Evolutionary conservation across 495 filamentous ascomycete genomes (phyloP).

Genomic region (Neurospora terricola): DNA sequence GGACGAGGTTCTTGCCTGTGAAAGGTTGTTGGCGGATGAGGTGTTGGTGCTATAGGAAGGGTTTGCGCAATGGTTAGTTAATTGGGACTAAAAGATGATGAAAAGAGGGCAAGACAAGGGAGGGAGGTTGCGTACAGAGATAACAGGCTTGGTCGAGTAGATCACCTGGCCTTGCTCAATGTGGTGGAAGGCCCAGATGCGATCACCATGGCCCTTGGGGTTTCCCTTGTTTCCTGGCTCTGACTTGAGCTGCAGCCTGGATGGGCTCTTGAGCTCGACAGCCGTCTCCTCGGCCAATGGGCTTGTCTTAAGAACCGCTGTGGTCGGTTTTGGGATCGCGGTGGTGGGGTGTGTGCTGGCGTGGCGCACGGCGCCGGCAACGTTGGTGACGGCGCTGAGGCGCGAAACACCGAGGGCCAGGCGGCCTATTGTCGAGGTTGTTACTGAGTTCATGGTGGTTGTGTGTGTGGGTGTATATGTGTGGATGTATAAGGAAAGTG

Average conservation of each 20-base stretch:
- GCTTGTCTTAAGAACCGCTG: neutral
- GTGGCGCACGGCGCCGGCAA: conserved; percentile 4
- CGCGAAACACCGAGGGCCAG: conserved; percentile 4
- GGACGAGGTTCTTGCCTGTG: conserved; percentile 84
- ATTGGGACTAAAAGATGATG: neutral
- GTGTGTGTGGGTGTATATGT: neutral
- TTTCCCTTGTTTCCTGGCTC: conserved; percentile 3
- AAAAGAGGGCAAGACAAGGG: neutral
- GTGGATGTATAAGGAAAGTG: neutral
- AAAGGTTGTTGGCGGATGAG: conserved; percentile 69
- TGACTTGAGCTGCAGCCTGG: neutral
- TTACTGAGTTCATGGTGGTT: conserved; percentile 2
- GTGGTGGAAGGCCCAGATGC: conserved; percentile 79
- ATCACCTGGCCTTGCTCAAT: conserved; percentile 71
- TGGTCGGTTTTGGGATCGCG: neutral
- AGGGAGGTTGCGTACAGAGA: conserved; percentile 48
- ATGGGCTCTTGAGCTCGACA: neutral
- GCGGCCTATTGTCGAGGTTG: conserved; percentile 3
- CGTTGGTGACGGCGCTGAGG: neutral
- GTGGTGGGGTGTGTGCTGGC: conserved; percentile 1
- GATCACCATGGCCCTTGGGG: conserved; percentile 44
- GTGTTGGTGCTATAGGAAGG: conserved; percentile 45
- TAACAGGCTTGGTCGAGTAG: conserved; percentile 59
- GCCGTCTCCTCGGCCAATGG: neutral
- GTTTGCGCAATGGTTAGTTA: conserved; percentile 1